Conservation (phyloP, 352 stramenopile genomes). For the Phytopythium vexans region DNA sequence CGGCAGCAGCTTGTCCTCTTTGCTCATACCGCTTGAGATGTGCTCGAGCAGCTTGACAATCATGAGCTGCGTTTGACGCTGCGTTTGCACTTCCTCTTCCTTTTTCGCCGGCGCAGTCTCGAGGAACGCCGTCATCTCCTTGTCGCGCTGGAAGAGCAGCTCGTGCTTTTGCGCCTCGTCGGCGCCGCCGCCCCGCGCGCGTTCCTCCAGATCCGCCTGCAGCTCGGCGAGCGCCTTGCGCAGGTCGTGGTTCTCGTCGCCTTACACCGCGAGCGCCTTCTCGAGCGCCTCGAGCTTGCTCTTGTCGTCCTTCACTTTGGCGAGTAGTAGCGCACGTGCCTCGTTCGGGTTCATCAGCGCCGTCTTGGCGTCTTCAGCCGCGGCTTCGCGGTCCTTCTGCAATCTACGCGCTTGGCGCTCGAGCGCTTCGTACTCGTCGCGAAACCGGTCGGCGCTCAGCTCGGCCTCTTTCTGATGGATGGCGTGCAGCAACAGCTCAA, state of each 20-base stretch:
- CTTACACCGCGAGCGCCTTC: slow-evolving; percentile 40
- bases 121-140: slow-evolving; percentile 91
- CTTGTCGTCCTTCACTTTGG: slow-evolving; percentile 88
- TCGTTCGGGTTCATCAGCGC: slow-evolving; percentile 89
- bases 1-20: slow-evolving; percentile 77
- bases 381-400: slow-evolving; percentile 72
- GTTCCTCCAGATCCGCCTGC: slow-evolving; percentile 62
- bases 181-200: slow-evolving; percentile 54
- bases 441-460: slow-evolving; percentile 59
- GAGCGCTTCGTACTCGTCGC: slow-evolving; percentile 75
- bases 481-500: slow-evolving; percentile 69
- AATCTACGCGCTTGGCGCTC: slow-evolving; percentile 63
- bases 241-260: slow-evolving; percentile 57
- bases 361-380: slow-evolving; percentile 80
- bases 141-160: slow-evolving; percentile 84
- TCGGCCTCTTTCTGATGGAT: slow-evolving; percentile 79
- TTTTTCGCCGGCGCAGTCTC: slow-evolving; percentile 79
- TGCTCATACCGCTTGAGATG: slow-evolving; percentile 67
- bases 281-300: slow-evolving; percentile 77
- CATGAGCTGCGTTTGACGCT: slow-evolving; percentile 61
- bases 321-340: slow-evolving; percentile 70
- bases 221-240: slow-evolving; percentile 51
- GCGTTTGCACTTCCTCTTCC: slow-evolving; percentile 49
- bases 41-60: slow-evolving; percentile 91
- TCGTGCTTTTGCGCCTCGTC: slow-evolving; percentile 86